Evolutionary conservation across 1,139 yeast species (phyloP).

Genomic region (Kodamaea ohmeri): DNA sequence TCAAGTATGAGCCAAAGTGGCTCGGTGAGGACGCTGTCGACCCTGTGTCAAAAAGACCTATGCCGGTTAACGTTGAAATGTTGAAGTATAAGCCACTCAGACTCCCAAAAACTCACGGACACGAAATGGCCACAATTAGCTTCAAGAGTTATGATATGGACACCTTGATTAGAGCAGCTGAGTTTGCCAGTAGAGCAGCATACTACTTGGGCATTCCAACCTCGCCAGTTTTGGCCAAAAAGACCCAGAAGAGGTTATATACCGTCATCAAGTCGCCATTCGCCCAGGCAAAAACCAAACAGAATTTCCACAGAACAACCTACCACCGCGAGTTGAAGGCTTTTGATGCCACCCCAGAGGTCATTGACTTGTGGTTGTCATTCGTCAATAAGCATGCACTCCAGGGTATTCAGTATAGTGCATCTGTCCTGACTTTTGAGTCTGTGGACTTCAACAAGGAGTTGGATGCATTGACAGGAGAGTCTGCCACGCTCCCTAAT

Average conservation of each 20-base stretch:
- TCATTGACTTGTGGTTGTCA: slow-evolving; percentile 78
- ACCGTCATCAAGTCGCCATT: slow-evolving; percentile 93
- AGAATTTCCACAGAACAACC: slow-evolving; percentile 88
- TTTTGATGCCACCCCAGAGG: slow-evolving; percentile 84
- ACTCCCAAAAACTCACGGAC: slow-evolving; percentile 65
- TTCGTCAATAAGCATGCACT: slow-evolving; percentile 75
- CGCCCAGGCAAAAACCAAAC: slow-evolving; percentile 91
- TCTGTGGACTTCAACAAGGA: slow-evolving; percentile 38
- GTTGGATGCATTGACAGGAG: slow-evolving; percentile 28
- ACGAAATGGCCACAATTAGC: slow-evolving; percentile 66
- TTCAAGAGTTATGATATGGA: slow-evolving; percentile 72
- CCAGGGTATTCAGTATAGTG: slow-evolving; percentile 80
- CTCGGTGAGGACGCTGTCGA: slow-evolving; percentile 32
- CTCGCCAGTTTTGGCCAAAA: slow-evolving; percentile 50
- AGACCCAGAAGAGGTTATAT: slow-evolving; percentile 74
- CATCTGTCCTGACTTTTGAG: slow-evolving; percentile 64
- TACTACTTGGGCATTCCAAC: slow-evolving; percentile 86
- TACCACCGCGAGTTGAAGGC: slow-evolving; percentile 70
- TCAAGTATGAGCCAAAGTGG: slow-evolving; percentile 43
- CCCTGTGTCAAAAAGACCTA: slow-evolving; percentile 44
- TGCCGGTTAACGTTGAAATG: slow-evolving; percentile 81
- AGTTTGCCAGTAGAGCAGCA: slow-evolving; percentile 88
- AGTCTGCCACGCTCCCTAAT: slow-evolving; percentile 32
- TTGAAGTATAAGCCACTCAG: slow-evolving; percentile 80
- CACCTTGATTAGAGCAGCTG: slow-evolving; percentile 71